Evolutionary conservation across 2,329 filamentous ascomycete species (phyloP), one percentile per base, ranked within the genome.

Genomic region (Raffaelea albimanens): DNA sequence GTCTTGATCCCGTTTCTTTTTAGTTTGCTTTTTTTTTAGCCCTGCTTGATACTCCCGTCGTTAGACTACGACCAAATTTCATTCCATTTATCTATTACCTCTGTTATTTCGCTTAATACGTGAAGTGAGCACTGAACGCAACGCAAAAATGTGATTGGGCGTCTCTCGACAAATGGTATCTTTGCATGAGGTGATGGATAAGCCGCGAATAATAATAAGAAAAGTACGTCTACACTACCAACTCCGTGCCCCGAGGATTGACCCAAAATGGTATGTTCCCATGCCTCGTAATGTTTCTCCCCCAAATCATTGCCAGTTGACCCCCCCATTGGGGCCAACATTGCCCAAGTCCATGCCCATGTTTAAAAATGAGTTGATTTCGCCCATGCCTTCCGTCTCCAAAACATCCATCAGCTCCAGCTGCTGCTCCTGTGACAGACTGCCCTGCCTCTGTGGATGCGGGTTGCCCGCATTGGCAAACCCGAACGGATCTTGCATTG

Each of bases 371-470:
- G 71, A 70, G 53, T 82, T 73, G 55, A 83, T 82, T 44, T 82
- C 79, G 22, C 67, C 69, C 59, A 82, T 67, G 1, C 80, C 80
- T 54, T 83, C 77, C 55, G 70, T 85, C 62, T 93, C 85, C 31
- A 95, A 73, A 43, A 82, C 81, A 47, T 82, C 80, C 84, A 94
- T 88, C 34, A 95, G 69, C 67, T 95, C 86, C 53, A 83, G 67
- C 64, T 93, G 87, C 63, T 94, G 87, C 58, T 87, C 78, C 53
- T 89, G 83, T 50, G 82, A 90, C 29, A 94, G 69, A 50, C 75
- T 85, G 54, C 81, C 87, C 57, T 79, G 80, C 50, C 73, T 76
- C 59, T 76, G 75, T 22, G 67, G 63, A 22, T 54, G 45, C 1
- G 46, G 23, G 4, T 46, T 41, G n/a, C 25, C 3, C 5, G 18